A percentile compares a stretch with the other conserved stretches of the same genome.
Evolutionary conservation across 352 stramenopile genomes (phyloP).

Genomic region (Pythium biforme): DNA sequence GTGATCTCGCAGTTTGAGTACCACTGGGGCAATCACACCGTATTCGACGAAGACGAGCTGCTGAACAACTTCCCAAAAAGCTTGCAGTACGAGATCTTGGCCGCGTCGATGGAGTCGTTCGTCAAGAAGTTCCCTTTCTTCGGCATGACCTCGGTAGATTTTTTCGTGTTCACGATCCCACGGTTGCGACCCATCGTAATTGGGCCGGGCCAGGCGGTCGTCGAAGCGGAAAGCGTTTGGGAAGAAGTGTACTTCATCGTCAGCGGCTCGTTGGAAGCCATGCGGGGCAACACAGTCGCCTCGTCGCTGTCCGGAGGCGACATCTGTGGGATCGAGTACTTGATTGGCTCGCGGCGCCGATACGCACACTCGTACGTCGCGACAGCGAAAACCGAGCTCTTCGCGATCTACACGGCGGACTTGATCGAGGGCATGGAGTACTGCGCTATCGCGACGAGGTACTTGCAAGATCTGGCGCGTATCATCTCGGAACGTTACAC

Average conservation of each 20-base stretch:
- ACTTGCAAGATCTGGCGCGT: slow-evolving; percentile 56
- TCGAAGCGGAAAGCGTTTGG: slow-evolving; percentile 79
- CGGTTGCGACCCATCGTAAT: slow-evolving; percentile 62
- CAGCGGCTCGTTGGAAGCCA: slow-evolving; percentile 49
- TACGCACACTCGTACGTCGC: slow-evolving; percentile 72
- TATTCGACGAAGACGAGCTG: slow-evolving; percentile 73
- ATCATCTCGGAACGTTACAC: slow-evolving; percentile 61
- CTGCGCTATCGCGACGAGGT: slow-evolving; percentile 63
- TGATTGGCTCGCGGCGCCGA: slow-evolving; percentile 46
- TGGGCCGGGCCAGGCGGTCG: slow-evolving; percentile 51
- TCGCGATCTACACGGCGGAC: slow-evolving; percentile 62
- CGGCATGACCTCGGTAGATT: slow-evolving; percentile 68
- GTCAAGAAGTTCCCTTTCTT: slow-evolving; percentile 80
- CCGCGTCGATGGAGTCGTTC: slow-evolving; percentile 73
- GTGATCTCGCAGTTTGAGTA: slow-evolving; percentile 83
- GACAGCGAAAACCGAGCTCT: slow-evolving; percentile 63
- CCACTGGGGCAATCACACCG: slow-evolving; percentile 66
- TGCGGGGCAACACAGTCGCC: slow-evolving; percentile 59
- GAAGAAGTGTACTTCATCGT: slow-evolving; percentile 81
- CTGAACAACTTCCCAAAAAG: slow-evolving; percentile 66
- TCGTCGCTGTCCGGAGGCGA: slow-evolving; percentile 57
- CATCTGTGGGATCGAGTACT: slow-evolving; percentile 78
- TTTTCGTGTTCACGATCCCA: slow-evolving; percentile 69
- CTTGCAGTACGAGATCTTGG: slow-evolving; percentile 78
- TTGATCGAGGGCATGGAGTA: slow-evolving; percentile 55